Evolutionary conservation across 441 rosid genomes (phyloP), one percentile per base, ranked within the genome.

Genomic region (Aleurites moluccanus): DNA sequence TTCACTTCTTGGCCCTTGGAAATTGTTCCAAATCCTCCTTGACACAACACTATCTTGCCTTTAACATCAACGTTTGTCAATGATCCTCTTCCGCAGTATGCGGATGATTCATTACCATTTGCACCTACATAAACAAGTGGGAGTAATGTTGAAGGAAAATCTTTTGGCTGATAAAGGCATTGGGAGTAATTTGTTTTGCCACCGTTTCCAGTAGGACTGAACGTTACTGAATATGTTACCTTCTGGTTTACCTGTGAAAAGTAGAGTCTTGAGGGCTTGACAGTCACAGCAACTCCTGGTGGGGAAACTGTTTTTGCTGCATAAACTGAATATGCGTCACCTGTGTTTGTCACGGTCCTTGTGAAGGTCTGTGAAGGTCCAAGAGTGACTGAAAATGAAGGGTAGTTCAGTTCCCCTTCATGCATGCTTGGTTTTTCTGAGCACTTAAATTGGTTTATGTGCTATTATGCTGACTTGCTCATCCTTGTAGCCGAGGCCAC

Each of bases 391-490:
- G 86, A 78, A 72, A 90, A 86, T 20, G 91, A 88, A 38, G 91
- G 95, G 53, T 88, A 86, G 77, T 88, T 90, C 66, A 86, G 80
- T 80, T 86, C 64, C 15, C 74, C 75, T 53, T 85, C 73, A 27
- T 75, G 67, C 27, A 65, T 60, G 30, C 72, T 75, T 67, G n/a
- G n/a, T n/a, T n/a, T n/a, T n/a, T n/a, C n/a, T n/a, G n/a, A n/a
- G n/a, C n/a, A n/a, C n/a, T n/a, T n/a, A n/a, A n/a, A n/a, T n/a
- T n/a, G n/a, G n/a, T n/a, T n/a, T n/a, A n/a, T n/a, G n/a, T n/a
- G n/a, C n/a, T n/a, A n/a, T n/a, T n/a, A n/a, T n/a, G n/a, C n/a
- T n/a, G n/a, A n/a, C n/a, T n/a, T n/a, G n/a, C n/a, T n/a, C n/a
- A n/a, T n/a, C n/a, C n/a, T n/a, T n/a, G n/a, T n/a, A n/a, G n/a